Percentiles rank a stretch among this genome's conserved stretches.
Evolutionary conservation across 2,329 filamentous ascomycete genomes (phyloP).

Genomic region (Aspergillus intermedius): DNA sequence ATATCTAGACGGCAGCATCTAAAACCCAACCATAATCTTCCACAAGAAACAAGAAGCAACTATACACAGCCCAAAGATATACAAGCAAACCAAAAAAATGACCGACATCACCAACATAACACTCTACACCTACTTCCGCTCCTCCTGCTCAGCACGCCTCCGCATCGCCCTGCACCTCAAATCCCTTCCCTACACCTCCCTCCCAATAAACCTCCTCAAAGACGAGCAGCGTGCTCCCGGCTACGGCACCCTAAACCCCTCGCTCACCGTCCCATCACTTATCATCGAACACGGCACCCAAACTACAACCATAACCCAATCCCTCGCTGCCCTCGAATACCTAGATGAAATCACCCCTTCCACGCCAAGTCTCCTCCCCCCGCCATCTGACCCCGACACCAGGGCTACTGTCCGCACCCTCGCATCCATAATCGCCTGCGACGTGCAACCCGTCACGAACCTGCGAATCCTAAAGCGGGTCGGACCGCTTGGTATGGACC

Average conservation of each 20-base stretch:
- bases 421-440: constrained; percentile 48
- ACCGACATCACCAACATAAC: constrained; percentile 16
- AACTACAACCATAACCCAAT: constrained; percentile 47
- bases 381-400: constrained; percentile 26
- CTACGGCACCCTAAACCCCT: constrained; percentile 50
- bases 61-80: too few relatives aligned
- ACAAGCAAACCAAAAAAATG: constrained; percentile 10
- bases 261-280: constrained; percentile 50
- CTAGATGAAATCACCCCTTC: constrained; percentile 52
- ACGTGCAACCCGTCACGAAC: constrained; percentile 58
- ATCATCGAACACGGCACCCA: constrained; percentile 26
- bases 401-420: constrained; percentile 51
- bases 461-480: constrained; percentile 48
- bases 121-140: constrained; percentile 57
- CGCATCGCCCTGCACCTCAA: constrained; percentile 56
- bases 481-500: constrained; percentile 37
- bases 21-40: too few relatives aligned
- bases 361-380: constrained; percentile 42
- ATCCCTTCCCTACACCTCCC: constrained; percentile 41
- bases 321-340: constrained; percentile 56
- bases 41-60: too few relatives aligned
- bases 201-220: constrained; percentile 50
- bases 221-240: constrained; percentile 44
- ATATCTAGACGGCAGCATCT: too few relatives aligned
- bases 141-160: constrained; percentile 56